Evolutionary conservation across 208 protist species (phyloP).

Genomic region (Trypanosoma platydactyli): DNA sequence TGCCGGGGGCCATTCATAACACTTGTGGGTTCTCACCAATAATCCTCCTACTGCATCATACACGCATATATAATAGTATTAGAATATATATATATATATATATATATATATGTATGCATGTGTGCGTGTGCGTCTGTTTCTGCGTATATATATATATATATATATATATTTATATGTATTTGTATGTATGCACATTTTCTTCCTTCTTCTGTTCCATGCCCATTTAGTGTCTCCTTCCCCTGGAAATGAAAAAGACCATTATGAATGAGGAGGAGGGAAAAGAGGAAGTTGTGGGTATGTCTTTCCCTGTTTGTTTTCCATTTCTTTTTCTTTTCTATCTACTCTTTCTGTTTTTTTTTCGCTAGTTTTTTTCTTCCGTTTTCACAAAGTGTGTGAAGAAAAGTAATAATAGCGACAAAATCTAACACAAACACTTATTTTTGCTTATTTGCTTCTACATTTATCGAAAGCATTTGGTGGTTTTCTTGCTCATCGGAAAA

Average conservation of each 20-base stretch:
- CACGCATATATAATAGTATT: too few relatives aligned
- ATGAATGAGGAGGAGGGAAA: neutral
- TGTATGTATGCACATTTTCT: neutral
- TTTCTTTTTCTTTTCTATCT: neutral
- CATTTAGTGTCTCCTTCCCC: constrained; percentile 18
- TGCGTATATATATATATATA: constrained; percentile 17
- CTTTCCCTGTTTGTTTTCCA: neutral
- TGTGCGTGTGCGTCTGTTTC: too few relatives aligned
- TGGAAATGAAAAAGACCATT: neutral
- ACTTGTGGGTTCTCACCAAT: too few relatives aligned
- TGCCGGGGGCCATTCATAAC: too few relatives aligned
- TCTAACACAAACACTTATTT: too few relatives aligned
- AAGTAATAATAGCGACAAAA: neutral
- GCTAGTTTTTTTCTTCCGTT: constrained; percentile 1
- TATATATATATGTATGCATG: constrained; percentile 2
- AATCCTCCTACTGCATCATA: neutral
- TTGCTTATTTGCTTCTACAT: too few relatives aligned
- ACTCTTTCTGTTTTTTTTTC: constrained; percentile 20
- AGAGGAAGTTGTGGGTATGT: constrained; percentile 7
- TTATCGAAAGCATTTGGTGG: too few relatives aligned
- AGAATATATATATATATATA: constrained; percentile 14
- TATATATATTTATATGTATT: constrained; percentile 1
- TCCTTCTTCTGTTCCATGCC: constrained; percentile 4
- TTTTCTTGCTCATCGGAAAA: too few relatives aligned
- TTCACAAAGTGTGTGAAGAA: neutral